Evolutionary conservation across 2,329 filamentous ascomycete genomes (phyloP).

Genomic region (Botryotinia globosa): DNA sequence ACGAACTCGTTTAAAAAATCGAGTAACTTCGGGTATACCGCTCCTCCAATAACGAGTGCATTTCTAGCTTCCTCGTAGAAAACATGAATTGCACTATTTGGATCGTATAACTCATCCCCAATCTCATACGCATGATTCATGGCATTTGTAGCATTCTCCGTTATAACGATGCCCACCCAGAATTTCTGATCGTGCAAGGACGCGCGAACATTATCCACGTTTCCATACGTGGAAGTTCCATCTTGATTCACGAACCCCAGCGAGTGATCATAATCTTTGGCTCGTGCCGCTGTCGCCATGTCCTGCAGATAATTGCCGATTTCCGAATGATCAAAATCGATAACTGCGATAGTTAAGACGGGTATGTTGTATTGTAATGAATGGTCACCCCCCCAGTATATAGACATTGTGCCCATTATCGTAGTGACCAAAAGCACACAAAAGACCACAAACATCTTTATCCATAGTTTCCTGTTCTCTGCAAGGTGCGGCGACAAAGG

Average conservation of each 20-base stretch:
- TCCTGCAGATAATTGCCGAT: slow-evolving; percentile 25
- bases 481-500: slow-evolving; percentile 22
- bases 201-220: slow-evolving; percentile 15
- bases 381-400: slow-evolving; percentile 28
- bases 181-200: slow-evolving; percentile 25
- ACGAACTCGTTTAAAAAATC: slow-evolving; percentile 25
- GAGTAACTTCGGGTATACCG: slow-evolving; percentile 22
- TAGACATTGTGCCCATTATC: slow-evolving; percentile 26
- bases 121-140: slow-evolving; percentile 27
- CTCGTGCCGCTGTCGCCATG: slow-evolving; percentile 20
- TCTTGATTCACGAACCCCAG: slow-evolving; percentile 25
- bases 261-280: slow-evolving; percentile 19
- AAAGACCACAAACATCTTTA: slow-evolving; percentile 25
- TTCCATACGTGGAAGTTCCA: slow-evolving; percentile 20
- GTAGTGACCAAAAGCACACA: slow-evolving; percentile 23
- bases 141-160: slow-evolving; percentile 25
- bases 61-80: slow-evolving; percentile 27
- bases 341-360: slow-evolving; percentile 25
- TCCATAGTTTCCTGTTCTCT: slow-evolving; percentile 24
- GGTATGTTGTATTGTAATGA: slow-evolving; percentile 24
- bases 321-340: slow-evolving; percentile 28
- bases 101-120: slow-evolving; percentile 24
- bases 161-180: slow-evolving; percentile 26
- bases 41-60: slow-evolving; percentile 22
- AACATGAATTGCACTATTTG: slow-evolving; percentile 22